These are phyloP conservation scores for Capronia coronata DNA, from an alignment of 2,329 filamentous ascomycete genomes.

Conservation along the genomic window DNA sequence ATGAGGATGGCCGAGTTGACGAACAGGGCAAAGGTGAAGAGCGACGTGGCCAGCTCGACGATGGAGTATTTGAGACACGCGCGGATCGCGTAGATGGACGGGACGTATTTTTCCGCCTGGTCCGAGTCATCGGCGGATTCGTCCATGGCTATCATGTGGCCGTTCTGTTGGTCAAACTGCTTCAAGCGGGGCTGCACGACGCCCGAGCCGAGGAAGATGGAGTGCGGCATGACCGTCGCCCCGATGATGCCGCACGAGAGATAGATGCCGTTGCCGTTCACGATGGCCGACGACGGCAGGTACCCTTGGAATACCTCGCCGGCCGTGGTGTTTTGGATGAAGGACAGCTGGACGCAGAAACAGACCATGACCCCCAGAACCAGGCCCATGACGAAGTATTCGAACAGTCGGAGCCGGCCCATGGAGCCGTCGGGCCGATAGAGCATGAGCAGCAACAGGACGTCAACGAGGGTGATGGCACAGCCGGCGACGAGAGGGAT, in stretches of 20 bases:
- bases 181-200: slow-evolving; percentile 50
- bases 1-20: slow-evolving; percentile 79
- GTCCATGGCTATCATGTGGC: too few relatives aligned
- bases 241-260: slow-evolving; percentile 50
- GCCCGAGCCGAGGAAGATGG: slow-evolving; percentile 51
- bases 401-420: slow-evolving; percentile 47
- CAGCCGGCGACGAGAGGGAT: slow-evolving; percentile 52
- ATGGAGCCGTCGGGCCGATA: slow-evolving; percentile 49
- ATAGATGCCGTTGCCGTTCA: slow-evolving; percentile 49
- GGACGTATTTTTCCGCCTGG: slow-evolving; percentile 58
- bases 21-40: slow-evolving; percentile 78
- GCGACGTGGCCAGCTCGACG: slow-evolving; percentile 61
- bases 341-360: slow-evolving; percentile 52
- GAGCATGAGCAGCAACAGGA: slow-evolving; percentile 52
- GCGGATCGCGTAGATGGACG: slow-evolving; percentile 65
- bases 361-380: slow-evolving; percentile 52
- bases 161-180: slow-evolving; percentile 41
- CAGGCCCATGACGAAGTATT: slow-evolving; percentile 49
- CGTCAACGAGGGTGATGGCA: slow-evolving; percentile 52
- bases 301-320: slow-evolving; percentile 51
- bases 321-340: slow-evolving; percentile 45
- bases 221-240: slow-evolving; percentile 55
- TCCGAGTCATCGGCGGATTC: slow-evolving; percentile 17
- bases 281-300: slow-evolving; percentile 48
- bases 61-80: slow-evolving; percentile 69